Evolutionary conservation across 192 early-diverging fungal species (phyloP), one percentile per base, ranked within the genome.

Genomic region (Paraglomus occultum): DNA sequence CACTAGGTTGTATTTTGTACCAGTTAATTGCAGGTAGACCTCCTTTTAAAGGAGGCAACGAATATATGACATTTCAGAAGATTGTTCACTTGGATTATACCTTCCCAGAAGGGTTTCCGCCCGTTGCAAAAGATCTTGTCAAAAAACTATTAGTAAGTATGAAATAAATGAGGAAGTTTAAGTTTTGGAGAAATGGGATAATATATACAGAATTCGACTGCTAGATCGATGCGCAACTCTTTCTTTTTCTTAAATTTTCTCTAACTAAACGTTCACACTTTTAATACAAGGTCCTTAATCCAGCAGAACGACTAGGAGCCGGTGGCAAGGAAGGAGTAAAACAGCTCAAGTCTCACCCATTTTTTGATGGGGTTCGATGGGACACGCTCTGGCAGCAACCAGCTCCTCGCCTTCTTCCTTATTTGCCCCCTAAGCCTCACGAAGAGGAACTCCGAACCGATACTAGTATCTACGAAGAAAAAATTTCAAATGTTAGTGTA

Each of bases 1-100:
- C 92, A 9, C 71, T 94, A 18, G 92, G 89, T 8, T 93, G 96
- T 79, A 95, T 99, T 23, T 83, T 96, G 8, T 99, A 88, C 77
- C 96, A 99, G 73, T 71, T 99, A 72, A 75, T 96, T 17, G 85
- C 89, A 18, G 95, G 95, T 11, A 78, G 84, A 60, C 94, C 95
- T 31, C 97, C 97, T 1, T 98, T 99, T 80, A 95, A 96, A 71
- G 97, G 90, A 47, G 75, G 78, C 14, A 99, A 94, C 65, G 97
- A 99, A 71, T 99, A 97, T 74, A 90, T 91, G 75, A 99, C 95
- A 0, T 98, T 99, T 70, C 94, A 98, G 76, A 95, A 90, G 68
- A 93, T 99, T 52, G 81, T 91, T 51, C 91, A 92, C 43, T 82
- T 96, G 12, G 91, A 97, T 23, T 99, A 94, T 70, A 53, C 78